Evolutionary conservation across 352 stramenopile genomes (phyloP).

Genomic region (Phytopythium ostracodes): DNA sequence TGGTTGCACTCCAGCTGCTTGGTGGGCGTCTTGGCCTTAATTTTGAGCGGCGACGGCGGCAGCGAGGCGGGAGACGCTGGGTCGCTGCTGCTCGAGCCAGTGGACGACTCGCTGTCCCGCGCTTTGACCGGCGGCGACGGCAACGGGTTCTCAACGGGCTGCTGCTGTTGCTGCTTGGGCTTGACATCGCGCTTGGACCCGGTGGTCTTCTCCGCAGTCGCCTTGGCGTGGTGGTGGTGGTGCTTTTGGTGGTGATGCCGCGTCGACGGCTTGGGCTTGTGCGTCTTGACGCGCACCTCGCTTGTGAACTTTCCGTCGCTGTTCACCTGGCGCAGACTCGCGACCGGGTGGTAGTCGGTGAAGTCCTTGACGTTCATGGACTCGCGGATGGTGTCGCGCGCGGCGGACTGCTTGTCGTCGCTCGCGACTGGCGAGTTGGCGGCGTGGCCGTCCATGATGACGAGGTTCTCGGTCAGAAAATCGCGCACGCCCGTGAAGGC

Average conservation of each 20-base stretch:
- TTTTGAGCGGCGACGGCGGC: conserved; percentile 10
- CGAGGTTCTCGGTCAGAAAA: conserved; percentile 57
- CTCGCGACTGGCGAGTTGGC: conserved; percentile 9
- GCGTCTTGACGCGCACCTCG: conserved; percentile 10
- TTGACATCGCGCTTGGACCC: conserved; percentile 1
- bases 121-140: conserved; percentile 17
- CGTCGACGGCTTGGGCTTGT: conserved; percentile 13
- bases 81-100: conserved; percentile 16
- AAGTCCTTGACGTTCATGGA: conserved; percentile 80
- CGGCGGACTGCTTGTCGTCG: conserved; percentile 10
- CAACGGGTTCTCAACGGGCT: conserved; percentile 12
- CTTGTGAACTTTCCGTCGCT: conserved; percentile 62
- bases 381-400: conserved; percentile 44
- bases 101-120: conserved; percentile 23
- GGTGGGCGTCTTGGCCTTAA: not conserved
- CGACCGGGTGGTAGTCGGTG: conserved; percentile 49
- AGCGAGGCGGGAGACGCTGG: conserved; percentile 26
- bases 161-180: conserved; percentile 5
- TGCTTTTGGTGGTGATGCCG: conserved; percentile 9
- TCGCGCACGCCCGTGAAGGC: conserved; percentile 75
- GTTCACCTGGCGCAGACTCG: conserved; percentile 46
- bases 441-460: conserved; percentile 1
- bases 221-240: conserved; percentile 10
- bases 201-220: not conserved
- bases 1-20: conserved; percentile 15